Conservation (phyloP, 352 stramenopile species). For the Phytopythium vexans region DNA sequence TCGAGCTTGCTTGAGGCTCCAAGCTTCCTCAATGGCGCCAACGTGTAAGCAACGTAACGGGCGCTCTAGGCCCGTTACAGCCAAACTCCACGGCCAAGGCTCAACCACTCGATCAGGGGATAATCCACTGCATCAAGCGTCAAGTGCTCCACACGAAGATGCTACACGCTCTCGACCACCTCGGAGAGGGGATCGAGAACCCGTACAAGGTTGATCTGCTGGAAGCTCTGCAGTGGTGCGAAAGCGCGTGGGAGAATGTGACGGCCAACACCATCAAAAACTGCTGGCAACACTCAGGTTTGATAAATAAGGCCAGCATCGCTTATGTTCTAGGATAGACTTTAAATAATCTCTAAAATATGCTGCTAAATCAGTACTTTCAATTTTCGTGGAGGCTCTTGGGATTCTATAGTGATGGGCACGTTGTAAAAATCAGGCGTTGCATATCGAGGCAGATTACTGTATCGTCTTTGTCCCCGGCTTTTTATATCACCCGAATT, state of each 20-base stretch:
- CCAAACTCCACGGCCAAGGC: background rate
- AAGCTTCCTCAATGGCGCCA: too few relatives aligned
- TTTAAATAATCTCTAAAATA: background rate
- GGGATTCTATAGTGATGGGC: background rate
- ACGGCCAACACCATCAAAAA: background rate
- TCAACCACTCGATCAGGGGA: background rate
- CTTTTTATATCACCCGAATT: too few relatives aligned
- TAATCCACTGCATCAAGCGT: background rate
- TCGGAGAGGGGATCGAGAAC: background rate
- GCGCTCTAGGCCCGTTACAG: too few relatives aligned
- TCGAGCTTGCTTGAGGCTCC: too few relatives aligned
- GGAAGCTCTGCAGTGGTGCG: constrained; percentile 1
- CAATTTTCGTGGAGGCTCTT: too few relatives aligned
- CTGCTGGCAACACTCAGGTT: constrained; percentile 6
- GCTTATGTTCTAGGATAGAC: too few relatives aligned
- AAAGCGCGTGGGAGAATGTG: constrained; percentile 5
- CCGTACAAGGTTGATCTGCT: constrained; percentile 1
- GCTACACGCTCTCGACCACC: background rate
- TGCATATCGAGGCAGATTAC: background rate
- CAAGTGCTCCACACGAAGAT: too few relatives aligned
- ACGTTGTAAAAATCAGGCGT: background rate
- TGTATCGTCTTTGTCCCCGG: background rate
- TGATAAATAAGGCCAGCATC: background rate
- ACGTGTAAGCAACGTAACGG: too few relatives aligned
- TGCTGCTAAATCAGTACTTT: background rate